Conservation (phyloP, 495 filamentous ascomycete species). For the Aspergillus biplanus region DNA sequence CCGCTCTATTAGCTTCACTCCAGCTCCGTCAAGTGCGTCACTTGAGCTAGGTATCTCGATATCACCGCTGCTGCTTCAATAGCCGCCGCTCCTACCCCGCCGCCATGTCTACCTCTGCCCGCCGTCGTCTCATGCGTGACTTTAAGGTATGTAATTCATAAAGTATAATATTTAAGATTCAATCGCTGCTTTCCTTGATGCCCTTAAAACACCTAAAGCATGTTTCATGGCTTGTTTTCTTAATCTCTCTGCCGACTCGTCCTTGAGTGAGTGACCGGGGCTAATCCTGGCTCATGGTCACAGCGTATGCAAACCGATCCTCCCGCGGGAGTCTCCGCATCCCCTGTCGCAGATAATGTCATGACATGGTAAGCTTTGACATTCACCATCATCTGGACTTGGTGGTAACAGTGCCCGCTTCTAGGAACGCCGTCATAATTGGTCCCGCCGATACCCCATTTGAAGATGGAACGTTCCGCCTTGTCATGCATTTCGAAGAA, state of each 20-base stretch:
- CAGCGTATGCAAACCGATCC: slow-evolving; percentile 99
- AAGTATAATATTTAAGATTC: background rate
- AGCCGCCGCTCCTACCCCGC: slow-evolving; percentile 23
- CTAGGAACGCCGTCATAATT: slow-evolving; percentile 98
- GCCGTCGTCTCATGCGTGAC: slow-evolving; percentile 94
- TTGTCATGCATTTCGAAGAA: slow-evolving; percentile 99
- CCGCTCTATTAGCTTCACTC: background rate
- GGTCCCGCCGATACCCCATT: slow-evolving; percentile 97
- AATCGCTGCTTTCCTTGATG: background rate
- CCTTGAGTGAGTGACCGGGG: slow-evolving; percentile 26
- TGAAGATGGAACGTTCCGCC: slow-evolving; percentile 95
- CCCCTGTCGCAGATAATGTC: slow-evolving; percentile 96
- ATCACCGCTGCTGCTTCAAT: slow-evolving; percentile 10
- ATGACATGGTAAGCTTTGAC: slow-evolving; percentile 84
- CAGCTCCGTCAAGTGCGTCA: background rate
- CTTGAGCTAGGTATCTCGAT: slow-evolving; percentile 13
- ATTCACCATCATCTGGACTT: background rate
- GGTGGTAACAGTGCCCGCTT: slow-evolving; percentile 10
- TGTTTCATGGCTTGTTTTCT: background rate
- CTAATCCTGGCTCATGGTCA: slow-evolving; percentile 1
- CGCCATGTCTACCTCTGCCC: slow-evolving; percentile 88
- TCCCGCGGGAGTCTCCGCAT: slow-evolving; percentile 94
- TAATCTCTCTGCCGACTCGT: background rate
- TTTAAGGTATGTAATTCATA: slow-evolving; percentile 75
- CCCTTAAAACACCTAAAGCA: background rate